Evolutionary conservation across 371 early-diverging fungal genomes (phyloP).

Genomic region (Syncephalastrum monosporum): DNA sequence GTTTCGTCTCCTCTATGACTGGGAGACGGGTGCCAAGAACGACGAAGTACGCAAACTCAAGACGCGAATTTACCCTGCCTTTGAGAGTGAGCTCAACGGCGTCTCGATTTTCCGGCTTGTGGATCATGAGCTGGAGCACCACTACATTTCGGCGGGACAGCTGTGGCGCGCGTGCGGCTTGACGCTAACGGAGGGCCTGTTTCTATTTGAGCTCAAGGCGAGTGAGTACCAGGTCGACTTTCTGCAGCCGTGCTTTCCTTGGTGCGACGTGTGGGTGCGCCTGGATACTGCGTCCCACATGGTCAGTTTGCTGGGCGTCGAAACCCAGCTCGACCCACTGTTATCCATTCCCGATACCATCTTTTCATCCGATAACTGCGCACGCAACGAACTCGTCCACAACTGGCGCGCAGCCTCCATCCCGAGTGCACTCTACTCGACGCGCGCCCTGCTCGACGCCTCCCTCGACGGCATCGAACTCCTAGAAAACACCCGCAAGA

Average conservation of each 20-base stretch:
- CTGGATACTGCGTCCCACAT: slow-evolving; percentile 30
- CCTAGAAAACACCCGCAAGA: slow-evolving; percentile 20
- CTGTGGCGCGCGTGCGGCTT: slow-evolving; percentile 42
- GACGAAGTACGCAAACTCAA: slow-evolving; percentile 20
- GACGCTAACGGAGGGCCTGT: slow-evolving; percentile 43
- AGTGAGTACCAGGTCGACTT: slow-evolving; percentile 43
- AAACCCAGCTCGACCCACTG: slow-evolving; percentile 20
- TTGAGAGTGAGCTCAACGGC: slow-evolving; percentile 30
- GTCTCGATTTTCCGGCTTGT: slow-evolving; percentile 39
- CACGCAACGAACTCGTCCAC: slow-evolving; percentile 41
- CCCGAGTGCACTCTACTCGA: slow-evolving; percentile 37
- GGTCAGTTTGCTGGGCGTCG: slow-evolving; percentile 31
- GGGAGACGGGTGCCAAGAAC: slow-evolving; percentile 17
- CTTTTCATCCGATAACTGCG: slow-evolving; percentile 30
- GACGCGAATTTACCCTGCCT: slow-evolving; percentile 35
- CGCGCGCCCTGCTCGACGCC: slow-evolving; percentile 39
- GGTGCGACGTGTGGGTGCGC: slow-evolving; percentile 43
- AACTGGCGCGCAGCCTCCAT: slow-evolving; percentile 44
- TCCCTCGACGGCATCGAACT: slow-evolving; percentile 16
- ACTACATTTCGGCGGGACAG: slow-evolving; percentile 41
- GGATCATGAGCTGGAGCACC: slow-evolving; percentile 32
- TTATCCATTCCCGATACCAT: slow-evolving; percentile 13
- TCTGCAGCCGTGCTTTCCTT: slow-evolving; percentile 36
- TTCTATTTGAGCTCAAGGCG: slow-evolving; percentile 32
- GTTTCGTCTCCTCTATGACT: slow-evolving; percentile 38